A percentile compares a stretch with the other conserved stretches of the same genome.
Evolutionary conservation across 345 rosid species (phyloP).

Genomic region (Noccaea bulbosa): DNA sequence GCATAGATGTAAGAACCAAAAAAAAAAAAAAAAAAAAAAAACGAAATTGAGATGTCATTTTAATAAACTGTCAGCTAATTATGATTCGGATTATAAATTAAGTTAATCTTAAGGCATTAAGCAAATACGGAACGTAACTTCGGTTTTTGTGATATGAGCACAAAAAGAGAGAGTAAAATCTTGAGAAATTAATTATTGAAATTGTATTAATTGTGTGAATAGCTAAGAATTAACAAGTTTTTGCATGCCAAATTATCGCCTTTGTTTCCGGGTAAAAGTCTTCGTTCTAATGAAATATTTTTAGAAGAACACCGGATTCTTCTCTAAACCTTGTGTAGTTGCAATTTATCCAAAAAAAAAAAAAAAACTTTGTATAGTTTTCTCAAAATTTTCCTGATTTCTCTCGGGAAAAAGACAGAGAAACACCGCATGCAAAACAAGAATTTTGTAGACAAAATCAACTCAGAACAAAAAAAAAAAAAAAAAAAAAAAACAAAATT

Average conservation of each 20-base stretch:
- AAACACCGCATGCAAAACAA: conserved; percentile 30
- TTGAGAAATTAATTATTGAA: not conserved
- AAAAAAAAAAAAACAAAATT: too few relatives aligned
- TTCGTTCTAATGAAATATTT: conserved; percentile 11
- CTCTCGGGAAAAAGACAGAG: conserved; percentile 25
- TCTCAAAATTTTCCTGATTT: not conserved
- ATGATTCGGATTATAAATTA: not conserved
- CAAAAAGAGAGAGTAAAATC: not conserved
- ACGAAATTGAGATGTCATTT: not conserved
- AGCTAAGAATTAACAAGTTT: not conserved
- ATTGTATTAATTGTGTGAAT: not conserved
- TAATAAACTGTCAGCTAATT: not conserved
- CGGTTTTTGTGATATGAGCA: too few relatives aligned
- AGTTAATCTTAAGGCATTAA: not conserved
- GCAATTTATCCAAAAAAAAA: too few relatives aligned
- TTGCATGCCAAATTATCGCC: conserved; percentile 21
- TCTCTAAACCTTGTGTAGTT: conserved; percentile 11
- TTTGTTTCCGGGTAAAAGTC: conserved; percentile 7
- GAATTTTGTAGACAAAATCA: not conserved
- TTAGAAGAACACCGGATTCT: conserved; percentile 13
- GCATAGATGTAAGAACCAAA: too few relatives aligned
- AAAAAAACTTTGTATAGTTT: too few relatives aligned
- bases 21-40: not conserved
- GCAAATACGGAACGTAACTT: not conserved
- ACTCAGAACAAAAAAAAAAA: not conserved